Evolutionary conservation across 305 asterid species (phyloP).

Genomic region (Solanum hybrid): DNA sequence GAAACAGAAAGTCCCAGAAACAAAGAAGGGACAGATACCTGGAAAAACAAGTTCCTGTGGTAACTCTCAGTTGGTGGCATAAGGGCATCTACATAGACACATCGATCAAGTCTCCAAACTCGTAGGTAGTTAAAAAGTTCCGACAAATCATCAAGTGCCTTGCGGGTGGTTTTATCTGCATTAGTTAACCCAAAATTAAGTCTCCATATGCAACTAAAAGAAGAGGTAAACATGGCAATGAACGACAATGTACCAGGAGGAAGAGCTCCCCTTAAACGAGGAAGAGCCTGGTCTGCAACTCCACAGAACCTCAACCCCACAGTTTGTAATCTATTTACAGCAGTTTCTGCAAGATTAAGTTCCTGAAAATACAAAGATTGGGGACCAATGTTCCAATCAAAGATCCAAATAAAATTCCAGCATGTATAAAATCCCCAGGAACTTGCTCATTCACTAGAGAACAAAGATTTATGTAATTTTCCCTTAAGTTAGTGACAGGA

Average conservation of each 20-base stretch:
- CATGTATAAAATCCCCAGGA: neutral
- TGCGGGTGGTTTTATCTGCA: conserved; percentile 78
- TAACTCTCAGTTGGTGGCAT: conserved; percentile 93
- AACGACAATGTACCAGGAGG: conserved; percentile 58
- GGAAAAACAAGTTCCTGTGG: conserved; percentile 80
- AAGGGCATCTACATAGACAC: conserved; percentile 70
- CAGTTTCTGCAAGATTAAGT: conserved; percentile 80
- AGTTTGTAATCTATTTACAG: conserved; percentile 82
- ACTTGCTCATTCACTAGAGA: neutral
- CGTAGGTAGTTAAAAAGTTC: conserved; percentile 72
- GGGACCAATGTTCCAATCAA: neutral
- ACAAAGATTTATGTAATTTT: neutral
- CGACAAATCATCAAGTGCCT: conserved; percentile 89
- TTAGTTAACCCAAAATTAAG: conserved; percentile 9
- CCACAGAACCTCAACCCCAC: conserved; percentile 97
- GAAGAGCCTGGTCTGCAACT: conserved; percentile 82
- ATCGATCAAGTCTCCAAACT: conserved; percentile 66
- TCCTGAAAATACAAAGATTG: conserved; percentile 41
- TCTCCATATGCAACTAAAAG: neutral
- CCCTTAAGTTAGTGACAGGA: neutral
- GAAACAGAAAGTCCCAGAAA: neutral
- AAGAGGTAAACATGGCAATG: neutral
- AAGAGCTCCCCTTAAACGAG: conserved; percentile 97
- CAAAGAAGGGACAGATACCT: conserved; percentile 37
- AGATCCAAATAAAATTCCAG: neutral